phyloP scores from a whole-genome alignment of 306 rosid genomes.

The Lagenaria siceraria region DNA sequence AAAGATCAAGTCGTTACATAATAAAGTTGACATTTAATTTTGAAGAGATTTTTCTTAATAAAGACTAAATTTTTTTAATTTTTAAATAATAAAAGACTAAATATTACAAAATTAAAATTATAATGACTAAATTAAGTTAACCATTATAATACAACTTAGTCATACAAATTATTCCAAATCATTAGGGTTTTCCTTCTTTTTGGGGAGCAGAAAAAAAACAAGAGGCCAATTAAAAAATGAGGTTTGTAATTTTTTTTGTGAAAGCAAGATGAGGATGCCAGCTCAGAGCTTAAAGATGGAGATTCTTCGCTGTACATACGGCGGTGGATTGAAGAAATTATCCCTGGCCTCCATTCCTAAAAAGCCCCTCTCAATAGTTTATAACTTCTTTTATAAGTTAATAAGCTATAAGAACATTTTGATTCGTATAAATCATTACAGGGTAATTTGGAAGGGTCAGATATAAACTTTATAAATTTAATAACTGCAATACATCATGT shows the following conservation, averaged over 20 bases:
- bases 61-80: too few species aligned
- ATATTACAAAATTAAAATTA: too few species aligned
- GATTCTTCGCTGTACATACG: not conserved
- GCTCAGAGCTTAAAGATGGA: not conserved
- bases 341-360: not conserved
- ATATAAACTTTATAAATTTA: not conserved
- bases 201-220: too few species aligned
- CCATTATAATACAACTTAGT: too few species aligned
- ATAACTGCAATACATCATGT: not conserved
- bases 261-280: not conserved
- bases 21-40: too few species aligned
- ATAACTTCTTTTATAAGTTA: not conserved
- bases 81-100: too few species aligned
- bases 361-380: not conserved
- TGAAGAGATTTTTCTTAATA: too few species aligned
- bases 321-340: not conserved
- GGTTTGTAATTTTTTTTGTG: not conserved
- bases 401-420: not conserved
- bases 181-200: too few species aligned
- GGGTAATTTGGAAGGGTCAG: not conserved
- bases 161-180: too few species aligned
- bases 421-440: not conserved
- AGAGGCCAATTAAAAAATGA: not conserved
- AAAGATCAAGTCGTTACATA: too few species aligned
- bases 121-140: too few species aligned